Evolutionary conservation across 2,329 filamentous ascomycete species (phyloP).

Genomic region (Leptographium wingfieldii): DNA sequence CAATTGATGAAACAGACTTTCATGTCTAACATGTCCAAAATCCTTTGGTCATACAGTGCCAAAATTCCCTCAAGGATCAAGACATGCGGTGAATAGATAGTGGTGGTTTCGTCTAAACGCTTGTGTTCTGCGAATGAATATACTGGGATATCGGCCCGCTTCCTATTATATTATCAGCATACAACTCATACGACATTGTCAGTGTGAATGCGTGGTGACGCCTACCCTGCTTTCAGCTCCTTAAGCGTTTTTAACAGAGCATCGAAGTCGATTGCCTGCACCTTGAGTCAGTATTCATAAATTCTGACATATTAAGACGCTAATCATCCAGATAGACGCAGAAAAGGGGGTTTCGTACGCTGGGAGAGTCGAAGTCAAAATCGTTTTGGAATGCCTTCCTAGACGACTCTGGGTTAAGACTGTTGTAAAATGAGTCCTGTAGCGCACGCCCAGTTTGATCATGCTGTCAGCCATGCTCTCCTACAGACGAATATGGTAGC

Average conservation of each 20-base stretch:
- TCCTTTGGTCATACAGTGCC: constrained; percentile 76
- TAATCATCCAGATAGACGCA: not conserved
- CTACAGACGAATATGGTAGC: no score
- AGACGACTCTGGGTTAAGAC: constrained; percentile 66
- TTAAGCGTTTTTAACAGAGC: constrained; percentile 63
- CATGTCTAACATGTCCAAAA: constrained; percentile 80
- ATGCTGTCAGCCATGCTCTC: not conserved
- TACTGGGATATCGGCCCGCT: constrained; percentile 79
- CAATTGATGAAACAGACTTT: constrained; percentile 41
- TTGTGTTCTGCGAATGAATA: constrained; percentile 94
- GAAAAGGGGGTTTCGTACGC: constrained; percentile 29
- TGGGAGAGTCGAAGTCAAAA: constrained; percentile 89
- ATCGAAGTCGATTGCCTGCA: constrained; percentile 81
- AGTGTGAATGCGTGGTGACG: not conserved
- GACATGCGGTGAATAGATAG: constrained; percentile 93
- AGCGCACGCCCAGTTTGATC: not conserved
- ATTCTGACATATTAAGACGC: not conserved
- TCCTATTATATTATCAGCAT: constrained; percentile 32
- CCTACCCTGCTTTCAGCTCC: constrained; percentile 85
- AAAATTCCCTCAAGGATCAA: constrained; percentile 93
- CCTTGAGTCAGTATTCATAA: not conserved
- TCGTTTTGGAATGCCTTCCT: constrained; percentile 76
- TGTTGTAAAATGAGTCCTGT: constrained; percentile 96
- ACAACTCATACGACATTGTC: not conserved
- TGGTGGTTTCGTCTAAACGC: constrained; percentile 63